Percentiles rank a stretch among this genome's conserved stretches.
These are phyloP conservation scores for Gracilaria gracilis DNA, from an alignment of 23 red algal genomes.

Conservation along the genomic window DNA sequence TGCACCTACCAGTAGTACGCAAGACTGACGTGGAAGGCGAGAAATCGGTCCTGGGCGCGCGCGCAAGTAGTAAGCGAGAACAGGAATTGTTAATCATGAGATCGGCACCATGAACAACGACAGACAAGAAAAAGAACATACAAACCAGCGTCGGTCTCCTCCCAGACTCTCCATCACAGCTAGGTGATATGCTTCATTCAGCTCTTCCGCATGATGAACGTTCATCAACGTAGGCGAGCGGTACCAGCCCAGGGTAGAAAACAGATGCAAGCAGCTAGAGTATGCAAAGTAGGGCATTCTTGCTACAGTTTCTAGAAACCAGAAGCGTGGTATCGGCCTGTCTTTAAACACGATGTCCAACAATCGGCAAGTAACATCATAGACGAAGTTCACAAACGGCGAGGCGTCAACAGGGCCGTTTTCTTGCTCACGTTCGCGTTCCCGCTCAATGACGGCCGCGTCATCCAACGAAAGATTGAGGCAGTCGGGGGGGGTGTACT, in stretches of 20 bases:
- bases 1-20: conserved; percentile 88
- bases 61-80: neutral
- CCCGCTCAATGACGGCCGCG: conserved; percentile 52
- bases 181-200: conserved; percentile 94
- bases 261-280: conserved; percentile 92
- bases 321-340: conserved; percentile 87
- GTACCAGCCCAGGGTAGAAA: conserved; percentile 91
- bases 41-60: conserved; percentile 81
- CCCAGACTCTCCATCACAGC: conserved; percentile 93
- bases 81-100: neutral
- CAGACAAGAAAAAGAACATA: conserved; percentile 23
- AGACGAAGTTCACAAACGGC: conserved; percentile 54
- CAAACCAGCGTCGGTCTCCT: conserved; percentile 79
- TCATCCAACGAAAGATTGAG: conserved; percentile 70
- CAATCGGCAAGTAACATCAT: conserved; percentile 58
- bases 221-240: conserved; percentile 83
- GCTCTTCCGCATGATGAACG: conserved; percentile 93
- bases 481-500: conserved; percentile 60
- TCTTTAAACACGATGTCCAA: conserved; percentile 71
- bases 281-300: conserved; percentile 99
- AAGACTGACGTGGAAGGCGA: conserved; percentile 83
- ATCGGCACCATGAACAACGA: neutral
- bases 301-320: conserved; percentile 94
- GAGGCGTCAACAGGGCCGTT: conserved; percentile 15
- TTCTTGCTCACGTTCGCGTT: conserved; percentile 47